These are phyloP conservation scores for Ascocoryne sarcoides DNA, from an alignment of 2,329 filamentous ascomycete genomes.

Conservation along the genomic window DNA sequence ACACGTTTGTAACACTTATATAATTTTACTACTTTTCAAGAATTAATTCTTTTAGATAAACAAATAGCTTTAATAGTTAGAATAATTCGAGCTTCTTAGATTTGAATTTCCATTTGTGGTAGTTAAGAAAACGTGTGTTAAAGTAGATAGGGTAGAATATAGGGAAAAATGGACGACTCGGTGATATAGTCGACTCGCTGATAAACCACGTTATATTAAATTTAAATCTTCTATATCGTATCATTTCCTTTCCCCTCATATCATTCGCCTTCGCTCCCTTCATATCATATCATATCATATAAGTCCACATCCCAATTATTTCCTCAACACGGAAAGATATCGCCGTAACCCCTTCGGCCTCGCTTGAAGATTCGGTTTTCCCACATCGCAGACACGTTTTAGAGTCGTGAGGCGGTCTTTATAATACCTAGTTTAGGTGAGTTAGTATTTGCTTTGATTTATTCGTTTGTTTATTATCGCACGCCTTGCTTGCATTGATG, in stretches of 20 bases:
- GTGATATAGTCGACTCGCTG: no score
- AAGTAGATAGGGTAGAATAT: no score
- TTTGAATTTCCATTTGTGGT: no score
- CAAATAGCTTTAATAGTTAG: no score
- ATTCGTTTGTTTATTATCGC: background rate
- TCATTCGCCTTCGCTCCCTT: background rate
- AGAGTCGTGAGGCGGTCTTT: conserved; percentile 4
- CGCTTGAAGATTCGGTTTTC: conserved; percentile 1
- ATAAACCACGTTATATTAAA: no score
- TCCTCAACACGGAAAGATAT: conserved; percentile 2
- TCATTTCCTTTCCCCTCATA: background rate
- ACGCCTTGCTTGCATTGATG: background rate
- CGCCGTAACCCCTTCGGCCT: conserved; percentile 3
- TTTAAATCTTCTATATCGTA: no score
- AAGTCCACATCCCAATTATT: background rate
- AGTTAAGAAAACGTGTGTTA: no score
- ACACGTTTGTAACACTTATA: no score
- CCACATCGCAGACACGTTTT: conserved; percentile 3
- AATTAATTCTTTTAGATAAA: no score
- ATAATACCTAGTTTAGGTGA: conserved; percentile 3
- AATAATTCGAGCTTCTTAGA: no score
- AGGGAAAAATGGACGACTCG: no score
- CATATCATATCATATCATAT: background rate
- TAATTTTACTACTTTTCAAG: no score
- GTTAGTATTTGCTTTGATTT: background rate